Conservation (phyloP, 169 alveolate genomes). For the Eimeria sp. region DNA sequence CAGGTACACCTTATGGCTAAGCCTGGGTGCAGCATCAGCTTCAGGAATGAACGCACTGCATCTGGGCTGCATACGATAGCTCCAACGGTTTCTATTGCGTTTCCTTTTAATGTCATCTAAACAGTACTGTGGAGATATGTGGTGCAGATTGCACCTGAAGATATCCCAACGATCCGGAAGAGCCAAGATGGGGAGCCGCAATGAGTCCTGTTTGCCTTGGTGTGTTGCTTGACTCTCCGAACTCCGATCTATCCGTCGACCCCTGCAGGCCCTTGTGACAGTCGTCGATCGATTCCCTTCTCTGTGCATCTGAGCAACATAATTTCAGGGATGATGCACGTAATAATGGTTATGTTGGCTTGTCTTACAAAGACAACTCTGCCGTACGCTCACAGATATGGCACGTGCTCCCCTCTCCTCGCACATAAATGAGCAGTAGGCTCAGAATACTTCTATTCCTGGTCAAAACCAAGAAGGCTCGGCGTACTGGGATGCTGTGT, state of each 20-base stretch:
- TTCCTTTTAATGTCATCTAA: not conserved
- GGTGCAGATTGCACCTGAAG: slow-evolving; percentile 3
- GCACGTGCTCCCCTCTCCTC: too few relatives aligned
- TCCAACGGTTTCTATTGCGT: not conserved
- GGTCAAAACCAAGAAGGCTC: too few relatives aligned
- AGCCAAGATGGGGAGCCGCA: not conserved
- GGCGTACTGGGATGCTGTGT: not conserved
- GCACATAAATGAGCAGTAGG: not conserved
- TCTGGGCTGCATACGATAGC: not conserved
- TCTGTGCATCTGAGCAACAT: not conserved
- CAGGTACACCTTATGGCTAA: not conserved
- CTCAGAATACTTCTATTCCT: not conserved
- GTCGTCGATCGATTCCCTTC: not conserved
- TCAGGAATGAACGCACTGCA: not conserved
- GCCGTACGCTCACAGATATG: too few relatives aligned
- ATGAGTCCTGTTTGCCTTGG: not conserved
- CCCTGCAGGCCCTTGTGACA: not conserved
- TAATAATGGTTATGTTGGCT: not conserved
- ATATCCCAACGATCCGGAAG: not conserved
- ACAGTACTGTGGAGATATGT: not conserved
- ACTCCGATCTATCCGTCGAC: not conserved
- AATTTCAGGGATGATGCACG: not conserved
- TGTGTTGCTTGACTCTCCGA: not conserved
- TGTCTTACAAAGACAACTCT: not conserved
- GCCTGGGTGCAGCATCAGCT: not conserved